phyloP scores from a whole-genome alignment of 768 basidiomycete species.

The Suillus lakei region DNA sequence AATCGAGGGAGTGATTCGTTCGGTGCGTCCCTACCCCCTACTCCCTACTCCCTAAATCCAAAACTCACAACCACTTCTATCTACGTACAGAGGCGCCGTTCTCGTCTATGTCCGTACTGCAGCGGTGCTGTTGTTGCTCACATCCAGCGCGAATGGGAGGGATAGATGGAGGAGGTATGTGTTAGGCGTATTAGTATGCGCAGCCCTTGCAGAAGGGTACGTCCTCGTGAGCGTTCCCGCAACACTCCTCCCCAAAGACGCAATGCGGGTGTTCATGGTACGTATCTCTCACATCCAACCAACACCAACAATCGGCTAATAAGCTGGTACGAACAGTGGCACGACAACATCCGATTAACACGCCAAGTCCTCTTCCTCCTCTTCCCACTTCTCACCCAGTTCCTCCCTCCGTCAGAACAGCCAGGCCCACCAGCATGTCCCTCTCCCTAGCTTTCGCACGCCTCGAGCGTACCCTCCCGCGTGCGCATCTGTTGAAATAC shows the following conservation, averaged over 20 bases:
- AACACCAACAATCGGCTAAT: not conserved
- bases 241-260: constrained; percentile 49
- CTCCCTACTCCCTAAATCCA: not conserved
- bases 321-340: constrained; percentile 51
- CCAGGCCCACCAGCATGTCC: constrained; percentile 34
- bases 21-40: constrained; percentile 46
- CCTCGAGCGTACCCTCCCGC: constrained; percentile 44
- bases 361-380: constrained; percentile 69
- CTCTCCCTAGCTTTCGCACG: constrained; percentile 29
- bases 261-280: constrained; percentile 46
- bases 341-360: constrained; percentile 57
- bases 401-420: constrained; percentile 40
- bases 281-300: constrained; percentile 13
- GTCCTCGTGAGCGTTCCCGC: constrained; percentile 51
- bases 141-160: constrained; percentile 44
- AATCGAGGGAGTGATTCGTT: constrained; percentile 60
- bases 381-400: constrained; percentile 53
- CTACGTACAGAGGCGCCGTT: constrained; percentile 47
- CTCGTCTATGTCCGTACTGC: constrained; percentile 65
- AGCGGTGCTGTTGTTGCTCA: constrained; percentile 51
- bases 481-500: constrained; percentile 60
- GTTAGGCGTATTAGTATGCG: constrained; percentile 52
- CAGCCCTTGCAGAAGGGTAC: constrained; percentile 64
- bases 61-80: constrained; percentile 16
- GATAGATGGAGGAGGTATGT: constrained; percentile 50